Conservation (phyloP, 305 asterid genomes). For the Solanum aculeatissimum region DNA sequence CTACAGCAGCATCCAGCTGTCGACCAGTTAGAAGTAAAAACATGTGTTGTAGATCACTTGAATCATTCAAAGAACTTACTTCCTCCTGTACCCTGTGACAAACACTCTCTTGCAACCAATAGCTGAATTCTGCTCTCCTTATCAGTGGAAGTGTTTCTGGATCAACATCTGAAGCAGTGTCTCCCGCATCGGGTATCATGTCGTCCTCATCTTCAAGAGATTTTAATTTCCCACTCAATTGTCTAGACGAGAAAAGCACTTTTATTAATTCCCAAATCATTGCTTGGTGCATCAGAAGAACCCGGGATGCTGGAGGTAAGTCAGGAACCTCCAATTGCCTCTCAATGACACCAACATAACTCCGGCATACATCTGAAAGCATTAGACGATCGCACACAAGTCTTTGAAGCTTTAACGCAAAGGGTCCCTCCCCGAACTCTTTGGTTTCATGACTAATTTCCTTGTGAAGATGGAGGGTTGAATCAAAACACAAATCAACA, state of each 20-base stretch:
- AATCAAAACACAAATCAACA: conserved; percentile 52
- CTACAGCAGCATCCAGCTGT: conserved; percentile 81
- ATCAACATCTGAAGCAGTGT: conserved; percentile 47
- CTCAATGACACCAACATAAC: conserved; percentile 66
- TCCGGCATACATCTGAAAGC: conserved; percentile 73
- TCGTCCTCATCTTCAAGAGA: conserved; percentile 46
- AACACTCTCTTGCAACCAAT: conserved; percentile 91
- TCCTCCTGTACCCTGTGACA: conserved; percentile 85
- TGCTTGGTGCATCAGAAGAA: conserved; percentile 78
- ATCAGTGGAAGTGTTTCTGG: conserved; percentile 69
- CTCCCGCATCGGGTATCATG: conserved; percentile 55
- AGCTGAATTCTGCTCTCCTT: conserved; percentile 79
- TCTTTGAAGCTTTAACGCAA: conserved; percentile 58
- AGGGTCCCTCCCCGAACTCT: conserved; percentile 47
- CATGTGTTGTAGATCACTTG: conserved; percentile 63
- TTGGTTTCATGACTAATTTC: conserved; percentile 51
- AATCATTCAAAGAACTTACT: conserved; percentile 53
- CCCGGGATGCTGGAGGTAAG: conserved; percentile 48
- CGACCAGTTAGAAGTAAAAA: conserved; percentile 87
- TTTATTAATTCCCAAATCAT: conserved; percentile 84
- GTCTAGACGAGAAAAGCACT: conserved; percentile 69
- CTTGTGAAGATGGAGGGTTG: conserved; percentile 73
- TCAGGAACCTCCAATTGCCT: conserved; percentile 66
- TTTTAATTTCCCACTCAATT: conserved; percentile 32
- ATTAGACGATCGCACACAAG: conserved; percentile 47